Base-by-base conservation (phyloP, 2,329 filamentous ascomycete genomes). In the Aureobasidium sp. region DNA sequence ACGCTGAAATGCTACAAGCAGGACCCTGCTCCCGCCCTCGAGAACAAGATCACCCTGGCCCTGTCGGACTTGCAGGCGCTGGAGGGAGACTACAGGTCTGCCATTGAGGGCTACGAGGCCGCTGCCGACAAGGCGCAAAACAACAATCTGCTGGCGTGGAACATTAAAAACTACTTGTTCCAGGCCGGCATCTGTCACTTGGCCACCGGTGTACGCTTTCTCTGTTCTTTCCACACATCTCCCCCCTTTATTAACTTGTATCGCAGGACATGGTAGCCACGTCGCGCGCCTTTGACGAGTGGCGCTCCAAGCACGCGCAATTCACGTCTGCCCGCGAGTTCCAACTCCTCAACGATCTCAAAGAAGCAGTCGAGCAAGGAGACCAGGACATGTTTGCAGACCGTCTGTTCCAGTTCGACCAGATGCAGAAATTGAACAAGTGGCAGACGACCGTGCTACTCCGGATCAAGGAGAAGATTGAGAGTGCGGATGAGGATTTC, bases 181-280 rank as follows among this genome's bases (percentile, higher is more conserved):
- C 96, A 96, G 77, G 90, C 90, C 0, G 92, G 91, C 33, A 89
- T 97, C 71, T 96, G 92, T 77, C 88, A 95, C 72, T 81, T 97
- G 38, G 84, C 84, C 59, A 81, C 81, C n/a, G 79, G 77, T 60
- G 77, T 78, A 72, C 31, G 64, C 13, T 23, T 23, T 21, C 27
- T 31, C 33, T 33, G n/a, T 11, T 25, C 3, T 38, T 7, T 10
- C n/a, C 25, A 38, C n/a, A n/a, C n/a, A n/a, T n/a, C n/a, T n/a
- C n/a, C n/a, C 35, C 29, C 17, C 31, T 15, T 42, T 15, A 21
- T 25, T 40, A 19, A 53, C 4, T 1, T 13, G 4, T 19, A 3
- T 21, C 6, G 31, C 64, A 79, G 76, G 93, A 97, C 72, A 77
- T 88, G 68, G 88, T 96, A 58, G 88, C 87, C 50, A 82, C 86